Base-by-base conservation (phyloP, 2,329 filamentous ascomycete species). In the Diplocarpon mali region DNA sequence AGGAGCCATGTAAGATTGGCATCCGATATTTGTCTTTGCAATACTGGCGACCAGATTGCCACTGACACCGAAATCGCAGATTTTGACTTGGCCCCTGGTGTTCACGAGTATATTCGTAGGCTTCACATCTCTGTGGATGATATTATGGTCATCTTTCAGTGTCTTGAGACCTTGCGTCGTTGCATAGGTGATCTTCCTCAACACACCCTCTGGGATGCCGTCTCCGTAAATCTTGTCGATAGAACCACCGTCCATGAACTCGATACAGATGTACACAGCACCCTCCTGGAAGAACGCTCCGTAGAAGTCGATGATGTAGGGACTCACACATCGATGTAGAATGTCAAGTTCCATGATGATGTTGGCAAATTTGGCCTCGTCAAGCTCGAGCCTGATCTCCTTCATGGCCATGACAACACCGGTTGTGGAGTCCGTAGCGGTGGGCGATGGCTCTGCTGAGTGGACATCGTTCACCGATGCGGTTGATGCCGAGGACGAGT, bases 271-370 rank as follows among this genome's bases (percentile, higher is more conserved):
- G 65, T 98, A 98, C 1, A 98, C 92, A 0, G 92, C 92, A 24
- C 92, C 90, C 68, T 98, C 92, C 61, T 98, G 92, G 71, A 95
- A 98, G 64, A 98, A 98, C 5, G 92, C 92, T 1, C 92, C 92
- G 63, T 96, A 98, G 59, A 98, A 98, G 61, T 98, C 90, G 64
- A 98, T 92, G 55, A 98, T 96, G 65, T 90, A 95, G 0, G 92
- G 90, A 2, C 88, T 95, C 2, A 92, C 73, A 60, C 92, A 98
- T 56, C 92, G 85, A 66, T 98, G 92, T 2, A 98, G 71, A 51
- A 98, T 90, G 58, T 98, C 87, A 38, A 98, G 72, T 65, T 98
- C 92, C 76, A 96, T 98, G 57, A 96, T 83, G 60, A 98, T 98
- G 31, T 90, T 89, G 6, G 86, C 83, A 61, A 98, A 95, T 64